Percentiles rank a stretch among this genome's conserved stretches.
phyloP scores from a whole-genome alignment of 306 rosid species.

The Pterocarpus santalinus region DNA sequence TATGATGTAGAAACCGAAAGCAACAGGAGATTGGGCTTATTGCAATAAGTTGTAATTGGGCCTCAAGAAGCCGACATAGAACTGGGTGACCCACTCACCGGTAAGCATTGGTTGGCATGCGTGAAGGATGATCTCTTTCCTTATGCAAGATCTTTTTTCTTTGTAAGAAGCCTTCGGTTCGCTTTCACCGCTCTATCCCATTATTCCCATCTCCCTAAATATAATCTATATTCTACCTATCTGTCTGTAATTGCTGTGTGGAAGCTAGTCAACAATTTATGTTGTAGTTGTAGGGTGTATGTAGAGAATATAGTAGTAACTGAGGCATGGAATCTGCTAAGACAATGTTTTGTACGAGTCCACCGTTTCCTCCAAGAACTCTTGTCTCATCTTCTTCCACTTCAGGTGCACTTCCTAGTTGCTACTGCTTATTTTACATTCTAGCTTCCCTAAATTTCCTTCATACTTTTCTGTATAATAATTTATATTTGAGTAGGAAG shows the following conservation, averaged over 20 bases:
- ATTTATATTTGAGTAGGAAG: too few relatives aligned
- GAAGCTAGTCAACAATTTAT: background rate
- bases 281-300: background rate
- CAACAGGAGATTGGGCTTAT: too few relatives aligned
- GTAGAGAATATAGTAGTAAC: background rate
- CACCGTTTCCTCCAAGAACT: constrained; percentile 66
- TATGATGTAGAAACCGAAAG: too few relatives aligned
- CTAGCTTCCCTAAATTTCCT: too few relatives aligned
- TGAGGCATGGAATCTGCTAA: constrained; percentile 67
- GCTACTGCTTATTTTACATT: background rate
- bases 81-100: too few relatives aligned
- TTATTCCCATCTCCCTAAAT: too few relatives aligned
- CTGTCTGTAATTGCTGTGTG: background rate
- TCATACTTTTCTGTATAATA: too few relatives aligned
- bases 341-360: constrained; percentile 66
- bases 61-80: background rate
- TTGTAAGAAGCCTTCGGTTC: background rate
- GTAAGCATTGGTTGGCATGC: too few relatives aligned
- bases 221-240: too few relatives aligned
- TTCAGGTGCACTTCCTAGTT: constrained; percentile 35
- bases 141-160: background rate
- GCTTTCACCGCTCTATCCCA: background rate
- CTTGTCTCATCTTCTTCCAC: constrained; percentile 48
- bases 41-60: background rate
- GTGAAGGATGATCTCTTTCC: too few relatives aligned